Evolutionary conservation across 2,329 filamentous ascomycete species (phyloP).

Genomic region (Cryphonectria radicalis): DNA sequence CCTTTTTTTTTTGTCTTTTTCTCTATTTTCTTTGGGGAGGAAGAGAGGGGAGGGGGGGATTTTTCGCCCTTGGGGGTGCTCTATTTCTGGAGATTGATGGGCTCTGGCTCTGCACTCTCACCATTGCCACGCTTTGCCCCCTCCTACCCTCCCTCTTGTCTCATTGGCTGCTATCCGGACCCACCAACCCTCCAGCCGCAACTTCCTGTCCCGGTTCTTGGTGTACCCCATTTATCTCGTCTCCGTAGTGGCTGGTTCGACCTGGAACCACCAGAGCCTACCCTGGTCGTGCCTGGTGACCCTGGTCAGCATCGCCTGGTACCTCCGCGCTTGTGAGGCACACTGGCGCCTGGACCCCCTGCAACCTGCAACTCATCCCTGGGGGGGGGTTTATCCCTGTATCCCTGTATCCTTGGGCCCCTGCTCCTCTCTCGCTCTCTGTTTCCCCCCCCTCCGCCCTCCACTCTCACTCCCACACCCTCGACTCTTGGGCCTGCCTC

Average conservation of each 20-base stretch:
- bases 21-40: background rate
- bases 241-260: conserved; percentile 15
- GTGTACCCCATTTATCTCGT: conserved; percentile 2
- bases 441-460: background rate
- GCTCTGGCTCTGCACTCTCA: background rate
- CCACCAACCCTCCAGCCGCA: conserved; percentile 11
- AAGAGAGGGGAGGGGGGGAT: background rate
- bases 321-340: conserved; percentile 16
- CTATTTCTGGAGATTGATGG: conserved; percentile 18
- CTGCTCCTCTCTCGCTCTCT: background rate
- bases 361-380: conserved; percentile 11
- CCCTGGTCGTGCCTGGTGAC: background rate
- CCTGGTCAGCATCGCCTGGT: background rate
- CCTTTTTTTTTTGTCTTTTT: background rate
- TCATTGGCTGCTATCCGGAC: background rate
- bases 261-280: background rate
- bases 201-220: conserved; percentile 16
- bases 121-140: conserved; percentile 7
- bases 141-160: background rate
- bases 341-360: conserved; percentile 11
- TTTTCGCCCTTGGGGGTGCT: background rate
- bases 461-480: conserved; percentile 10
- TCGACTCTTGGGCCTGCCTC: conserved; percentile 1
- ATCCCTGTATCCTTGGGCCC: background rate
- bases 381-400: too few relatives aligned